Evolutionary conservation across 2,329 filamentous ascomycete species (phyloP).

Genomic region (Ceratocystis smalleyi): DNA sequence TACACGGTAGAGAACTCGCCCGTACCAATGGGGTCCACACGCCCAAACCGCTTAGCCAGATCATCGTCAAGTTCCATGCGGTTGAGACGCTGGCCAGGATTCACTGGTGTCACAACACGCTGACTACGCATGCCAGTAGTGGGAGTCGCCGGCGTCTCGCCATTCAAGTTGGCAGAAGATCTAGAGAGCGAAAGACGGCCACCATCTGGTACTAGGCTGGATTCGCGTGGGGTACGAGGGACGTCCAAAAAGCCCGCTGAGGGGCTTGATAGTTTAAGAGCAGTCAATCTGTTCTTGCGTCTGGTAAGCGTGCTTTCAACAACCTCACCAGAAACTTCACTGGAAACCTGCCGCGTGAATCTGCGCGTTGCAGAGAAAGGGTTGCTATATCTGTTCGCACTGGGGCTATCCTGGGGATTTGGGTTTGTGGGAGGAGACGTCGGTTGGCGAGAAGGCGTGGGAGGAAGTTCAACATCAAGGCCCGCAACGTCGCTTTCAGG

Average conservation of each 20-base stretch:
- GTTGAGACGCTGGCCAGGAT: slow-evolving; percentile 46
- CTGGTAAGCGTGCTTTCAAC: slow-evolving; percentile 10
- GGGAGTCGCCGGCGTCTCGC: slow-evolving; percentile 57
- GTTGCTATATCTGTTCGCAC: slow-evolving; percentile 29
- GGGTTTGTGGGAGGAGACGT: slow-evolving; percentile 30
- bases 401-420: slow-evolving; percentile 32
- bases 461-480: slow-evolving; percentile 52
- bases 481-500: slow-evolving; percentile 7
- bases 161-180: slow-evolving; percentile 21
- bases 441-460: slow-evolving; percentile 72
- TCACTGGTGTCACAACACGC: slow-evolving; percentile 50
- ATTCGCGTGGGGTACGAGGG: slow-evolving; percentile 70
- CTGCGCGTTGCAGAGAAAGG: slow-evolving; percentile 28
- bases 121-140: slow-evolving; percentile 36
- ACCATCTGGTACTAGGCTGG: slow-evolving; percentile 59
- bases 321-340: slow-evolving; percentile 6
- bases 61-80: slow-evolving; percentile 53
- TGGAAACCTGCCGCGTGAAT: slow-evolving; percentile 23
- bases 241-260: slow-evolving; percentile 12
- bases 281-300: slow-evolving; percentile 12
- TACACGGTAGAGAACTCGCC: slow-evolving; percentile 94
- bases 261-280: slow-evolving; percentile 11
- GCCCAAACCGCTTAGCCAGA: slow-evolving; percentile 61
- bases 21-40: slow-evolving; percentile 63
- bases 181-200: slow-evolving; percentile 72